These are phyloP conservation scores for Candida xiaguanensis DNA, from an alignment of 805 yeast species.

Conservation along the genomic window DNA sequence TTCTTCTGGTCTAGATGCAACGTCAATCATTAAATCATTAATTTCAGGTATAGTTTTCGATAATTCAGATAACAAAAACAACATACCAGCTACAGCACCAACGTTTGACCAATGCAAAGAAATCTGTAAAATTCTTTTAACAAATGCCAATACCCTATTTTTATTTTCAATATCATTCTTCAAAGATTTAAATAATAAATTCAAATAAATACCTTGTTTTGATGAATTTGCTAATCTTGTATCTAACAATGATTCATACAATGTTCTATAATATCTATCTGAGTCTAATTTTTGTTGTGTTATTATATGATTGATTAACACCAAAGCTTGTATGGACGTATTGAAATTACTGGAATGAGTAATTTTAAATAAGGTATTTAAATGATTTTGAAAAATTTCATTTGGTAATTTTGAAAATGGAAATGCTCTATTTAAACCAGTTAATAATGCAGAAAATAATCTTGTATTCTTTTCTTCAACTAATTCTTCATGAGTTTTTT, in stretches of 20 bases:
- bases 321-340: slow-evolving; percentile 89
- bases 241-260: slow-evolving; percentile 87
- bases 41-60: slow-evolving; percentile 62
- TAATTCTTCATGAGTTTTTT: slow-evolving; percentile 60
- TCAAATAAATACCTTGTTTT: slow-evolving; percentile 88
- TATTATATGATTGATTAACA: slow-evolving; percentile 78
- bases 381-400: slow-evolving; percentile 67
- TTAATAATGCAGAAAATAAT: slow-evolving; percentile 82
- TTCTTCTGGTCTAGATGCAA: slow-evolving; percentile 44
- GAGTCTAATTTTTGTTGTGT: slow-evolving; percentile 51
- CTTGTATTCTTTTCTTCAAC: slow-evolving; percentile 78
- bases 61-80: slow-evolving; percentile 68
- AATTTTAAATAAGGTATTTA: slow-evolving; percentile 80
- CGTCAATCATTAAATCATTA: slow-evolving; percentile 54
- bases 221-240: slow-evolving; percentile 81
- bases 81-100: slow-evolving; percentile 85
- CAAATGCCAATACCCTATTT: slow-evolving; percentile 79
- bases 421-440: slow-evolving; percentile 95
- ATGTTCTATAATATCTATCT: slow-evolving; percentile 78
- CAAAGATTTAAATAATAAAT: slow-evolving; percentile 78
- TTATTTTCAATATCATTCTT: slow-evolving; percentile 57
- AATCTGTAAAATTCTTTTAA: slow-evolving; percentile 82
- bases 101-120: slow-evolving; percentile 82
- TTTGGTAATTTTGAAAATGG: slow-evolving; percentile 80
- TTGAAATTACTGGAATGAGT: slow-evolving; percentile 93